These are phyloP conservation scores for Paraurostyla sp. DNA, from an alignment of 73 alveolate genomes.

Conservation along the genomic window DNA sequence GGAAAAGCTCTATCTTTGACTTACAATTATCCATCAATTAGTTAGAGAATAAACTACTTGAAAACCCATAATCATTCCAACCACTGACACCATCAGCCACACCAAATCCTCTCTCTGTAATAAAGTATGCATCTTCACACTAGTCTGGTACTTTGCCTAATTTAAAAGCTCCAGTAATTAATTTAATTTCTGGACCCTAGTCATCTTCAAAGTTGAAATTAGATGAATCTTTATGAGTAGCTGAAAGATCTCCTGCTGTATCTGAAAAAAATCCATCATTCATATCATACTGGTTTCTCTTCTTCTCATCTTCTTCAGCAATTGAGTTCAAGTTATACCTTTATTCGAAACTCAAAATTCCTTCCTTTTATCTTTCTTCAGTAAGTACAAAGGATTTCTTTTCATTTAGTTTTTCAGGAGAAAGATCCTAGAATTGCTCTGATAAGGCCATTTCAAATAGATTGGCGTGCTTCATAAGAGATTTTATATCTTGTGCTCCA, in stretches of 20 bases:
- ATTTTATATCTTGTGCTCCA: neutral
- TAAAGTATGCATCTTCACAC: conserved; percentile 75
- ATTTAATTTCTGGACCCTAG: neutral
- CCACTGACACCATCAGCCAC: conserved; percentile 86
- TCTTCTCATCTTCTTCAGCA: neutral
- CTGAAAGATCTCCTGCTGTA: conserved; percentile 37
- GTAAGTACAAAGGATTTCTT: neutral
- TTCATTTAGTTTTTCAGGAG: neutral
- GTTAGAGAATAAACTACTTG: conserved; percentile 65
- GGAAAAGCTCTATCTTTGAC: neutral
- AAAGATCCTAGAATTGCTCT: neutral
- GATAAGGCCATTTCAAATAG: neutral
- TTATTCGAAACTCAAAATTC: neutral
- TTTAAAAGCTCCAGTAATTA: conserved; percentile 24
- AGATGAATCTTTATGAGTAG: neutral
- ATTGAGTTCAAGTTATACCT: conserved; percentile 3
- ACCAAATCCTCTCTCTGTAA: conserved; percentile 67
- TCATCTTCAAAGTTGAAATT: neutral
- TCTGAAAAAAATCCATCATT: conserved; percentile 15
- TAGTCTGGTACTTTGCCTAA: conserved; percentile 31
- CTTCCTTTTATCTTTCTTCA: neutral
- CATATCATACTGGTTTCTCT: neutral
- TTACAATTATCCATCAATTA: conserved; percentile 62
- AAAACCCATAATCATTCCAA: conserved; percentile 75
- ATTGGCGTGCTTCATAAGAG: neutral